Base-by-base conservation (phyloP, 176 grass and related monocot genomes). In the Rhipidocladum racemiflorum region DNA sequence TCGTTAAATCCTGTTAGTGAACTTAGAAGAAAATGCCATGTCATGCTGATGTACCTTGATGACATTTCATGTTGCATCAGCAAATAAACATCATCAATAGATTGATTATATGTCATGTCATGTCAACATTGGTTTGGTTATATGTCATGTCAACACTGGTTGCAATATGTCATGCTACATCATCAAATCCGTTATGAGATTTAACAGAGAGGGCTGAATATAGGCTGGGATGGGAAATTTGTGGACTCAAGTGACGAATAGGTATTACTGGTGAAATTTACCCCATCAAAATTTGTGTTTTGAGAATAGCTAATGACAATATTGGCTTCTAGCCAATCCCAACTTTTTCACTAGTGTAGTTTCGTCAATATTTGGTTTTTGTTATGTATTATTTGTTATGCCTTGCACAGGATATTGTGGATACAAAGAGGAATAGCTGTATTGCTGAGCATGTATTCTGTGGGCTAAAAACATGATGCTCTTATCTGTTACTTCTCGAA, bases 391-490 rank as follows among this genome's bases (percentile, higher is more conserved):
- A 0, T 55, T 42, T 54, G 7, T 83, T 65, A 74, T 15, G 18
- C 13, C 24, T 42, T 39, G 8, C 65, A 50, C 54, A 85, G 55
- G 83, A 78, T 63, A 9, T 7, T 63, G 30, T 71, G 54, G 75
- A 51, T 50, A 78, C 75, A 63, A 78, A 85, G 55, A n/a, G 60
- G 55, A 55, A 40, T 51, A 7, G 9, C 7, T 42, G 40, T 9
- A 42, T 42, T 1, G 40, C 43, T 87, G 46, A 90, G 65, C 65
- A 70, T 46, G 85, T 90, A 93, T 75, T 60, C 34, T 65, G 11
- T 69, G 18, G 5, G 61, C 30, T 48, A 70, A 9, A 25, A 51
- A 8, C 76, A 12, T 18, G 4, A 29, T 69, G 14, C 46, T 36
- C 1, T 56, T 28, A 34, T 78, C n/a, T 32, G 1, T 6, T 62